These are phyloP conservation scores for Amphichorda felina DNA, from an alignment of 2,329 filamentous ascomycete species.

Conservation along the genomic window DNA sequence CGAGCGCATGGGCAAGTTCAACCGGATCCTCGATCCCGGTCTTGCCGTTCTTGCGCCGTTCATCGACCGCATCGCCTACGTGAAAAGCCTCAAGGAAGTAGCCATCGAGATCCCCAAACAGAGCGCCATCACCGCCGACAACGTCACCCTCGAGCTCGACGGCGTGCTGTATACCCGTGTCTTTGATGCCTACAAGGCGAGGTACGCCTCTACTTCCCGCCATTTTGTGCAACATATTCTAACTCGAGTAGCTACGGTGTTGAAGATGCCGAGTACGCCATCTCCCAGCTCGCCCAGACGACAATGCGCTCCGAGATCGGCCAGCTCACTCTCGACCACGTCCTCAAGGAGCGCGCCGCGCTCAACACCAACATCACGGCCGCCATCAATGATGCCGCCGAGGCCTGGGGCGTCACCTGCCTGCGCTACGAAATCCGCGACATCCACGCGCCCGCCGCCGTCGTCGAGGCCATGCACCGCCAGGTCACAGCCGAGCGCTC, in stretches of 20 bases:
- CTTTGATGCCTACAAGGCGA: slow-evolving; percentile 96
- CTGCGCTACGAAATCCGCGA: slow-evolving; percentile 96
- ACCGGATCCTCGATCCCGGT: slow-evolving; percentile 83
- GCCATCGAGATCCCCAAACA: slow-evolving; percentile 96
- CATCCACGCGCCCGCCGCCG: slow-evolving; percentile 87
- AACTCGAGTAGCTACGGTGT: slow-evolving; percentile 69
- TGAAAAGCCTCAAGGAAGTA: slow-evolving; percentile 92
- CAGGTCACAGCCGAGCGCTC: slow-evolving; percentile 95
- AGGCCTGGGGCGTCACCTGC: slow-evolving; percentile 94
- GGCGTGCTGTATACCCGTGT: slow-evolving; percentile 92
- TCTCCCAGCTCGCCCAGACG: slow-evolving; percentile 93
- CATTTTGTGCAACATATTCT: too few relatives aligned
- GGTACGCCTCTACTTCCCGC: slow-evolving; percentile 43
- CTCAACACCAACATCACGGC: slow-evolving; percentile 98
- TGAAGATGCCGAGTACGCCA: slow-evolving; percentile 97
- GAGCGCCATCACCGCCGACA: slow-evolving; percentile 96
- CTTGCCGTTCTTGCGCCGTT: slow-evolving; percentile 82
- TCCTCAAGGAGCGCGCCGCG: slow-evolving; percentile 90
- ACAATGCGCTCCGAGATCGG: slow-evolving; percentile 99
- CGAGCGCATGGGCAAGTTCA: slow-evolving; percentile 98
- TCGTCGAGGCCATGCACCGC: slow-evolving; percentile 96
- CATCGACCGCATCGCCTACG: slow-evolving; percentile 92
- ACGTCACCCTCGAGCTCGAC: slow-evolving; percentile 92
- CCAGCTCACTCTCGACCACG: slow-evolving; percentile 90
- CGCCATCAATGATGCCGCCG: slow-evolving; percentile 94